phyloP scores from a whole-genome alignment of 2,329 filamentous ascomycete genomes.

The Claviceps sorghi region DNA sequence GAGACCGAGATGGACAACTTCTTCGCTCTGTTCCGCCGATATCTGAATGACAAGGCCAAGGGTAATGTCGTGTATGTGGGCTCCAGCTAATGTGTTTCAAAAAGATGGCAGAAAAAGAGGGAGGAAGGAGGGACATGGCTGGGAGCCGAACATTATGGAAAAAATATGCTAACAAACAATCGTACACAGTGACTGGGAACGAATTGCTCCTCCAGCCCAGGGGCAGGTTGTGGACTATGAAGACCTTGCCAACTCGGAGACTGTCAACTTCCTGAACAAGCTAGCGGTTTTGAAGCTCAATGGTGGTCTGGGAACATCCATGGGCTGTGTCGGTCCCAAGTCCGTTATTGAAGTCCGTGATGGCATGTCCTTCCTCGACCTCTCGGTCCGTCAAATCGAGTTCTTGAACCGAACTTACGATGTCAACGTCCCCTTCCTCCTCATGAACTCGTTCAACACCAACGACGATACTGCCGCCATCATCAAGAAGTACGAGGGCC shows the following conservation, averaged over 20 bases:
- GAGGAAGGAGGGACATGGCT: background rate
- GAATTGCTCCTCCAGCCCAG: constrained; percentile 83
- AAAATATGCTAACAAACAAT: background rate
- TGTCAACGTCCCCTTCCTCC: constrained; percentile 92
- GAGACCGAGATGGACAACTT: constrained; percentile 99
- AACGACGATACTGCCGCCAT: constrained; percentile 95
- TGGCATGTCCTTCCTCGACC: constrained; percentile 98
- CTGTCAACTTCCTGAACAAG: constrained; percentile 90
- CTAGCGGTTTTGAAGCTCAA: constrained; percentile 98
- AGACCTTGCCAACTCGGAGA: constrained; percentile 75
- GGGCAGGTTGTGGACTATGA: constrained; percentile 94
- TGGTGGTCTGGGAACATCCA: constrained; percentile 96
- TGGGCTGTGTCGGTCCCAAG: constrained; percentile 98
- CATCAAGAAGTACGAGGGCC: constrained; percentile 99
- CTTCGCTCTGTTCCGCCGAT: constrained; percentile 95
- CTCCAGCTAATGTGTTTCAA: background rate
- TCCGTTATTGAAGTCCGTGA: constrained; percentile 99
- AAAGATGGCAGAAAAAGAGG: background rate
- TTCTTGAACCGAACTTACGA: constrained; percentile 97
- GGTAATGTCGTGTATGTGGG: constrained; percentile 65
- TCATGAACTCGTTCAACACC: constrained; percentile 99
- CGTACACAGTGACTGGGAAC: constrained; percentile 72
- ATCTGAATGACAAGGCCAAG: constrained; percentile 98
- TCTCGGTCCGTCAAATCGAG: constrained; percentile 97
- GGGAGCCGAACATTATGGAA: too few relatives aligned